Conservation (phyloP, 2,329 filamentous ascomycete genomes). For the Phialophora expanda region DNA sequence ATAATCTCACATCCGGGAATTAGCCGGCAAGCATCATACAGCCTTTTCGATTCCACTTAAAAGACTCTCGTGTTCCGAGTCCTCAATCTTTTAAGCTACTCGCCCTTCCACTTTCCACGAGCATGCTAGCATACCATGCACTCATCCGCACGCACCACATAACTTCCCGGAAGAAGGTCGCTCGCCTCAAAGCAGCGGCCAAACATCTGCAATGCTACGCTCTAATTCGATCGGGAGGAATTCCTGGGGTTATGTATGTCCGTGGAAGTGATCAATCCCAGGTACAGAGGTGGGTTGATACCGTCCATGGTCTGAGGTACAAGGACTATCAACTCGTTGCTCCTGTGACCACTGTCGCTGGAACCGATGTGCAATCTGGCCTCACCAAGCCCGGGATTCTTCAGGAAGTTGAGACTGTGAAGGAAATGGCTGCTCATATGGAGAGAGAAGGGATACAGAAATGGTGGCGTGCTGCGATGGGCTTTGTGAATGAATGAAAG, state of each 20-base stretch:
- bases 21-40: background rate
- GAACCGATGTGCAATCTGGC: background rate
- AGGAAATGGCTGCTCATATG: constrained; percentile 69
- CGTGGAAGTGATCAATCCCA: constrained; percentile 61
- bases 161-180: constrained; percentile 76
- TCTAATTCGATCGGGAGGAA: constrained; percentile 69
- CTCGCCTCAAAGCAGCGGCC: constrained; percentile 68
- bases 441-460: constrained; percentile 60
- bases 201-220: constrained; percentile 65
- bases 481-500: constrained; percentile 45
- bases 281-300: constrained; percentile 67
- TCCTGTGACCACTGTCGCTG: constrained; percentile 52
- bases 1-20: background rate
- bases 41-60: background rate
- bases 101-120: background rate
- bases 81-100: background rate
- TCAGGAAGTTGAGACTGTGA: constrained; percentile 66
- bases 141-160: constrained; percentile 82
- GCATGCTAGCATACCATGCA: constrained; percentile 54
- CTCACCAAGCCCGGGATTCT: constrained; percentile 43
- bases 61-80: background rate
- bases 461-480: constrained; percentile 75
- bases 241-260: constrained; percentile 79
- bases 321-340: constrained; percentile 72
- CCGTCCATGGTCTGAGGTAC: constrained; percentile 69